Evolutionary conservation across 805 yeast species (phyloP), one percentile per base, ranked within the genome.

Genomic region (Phaffomyces opuntiae): DNA sequence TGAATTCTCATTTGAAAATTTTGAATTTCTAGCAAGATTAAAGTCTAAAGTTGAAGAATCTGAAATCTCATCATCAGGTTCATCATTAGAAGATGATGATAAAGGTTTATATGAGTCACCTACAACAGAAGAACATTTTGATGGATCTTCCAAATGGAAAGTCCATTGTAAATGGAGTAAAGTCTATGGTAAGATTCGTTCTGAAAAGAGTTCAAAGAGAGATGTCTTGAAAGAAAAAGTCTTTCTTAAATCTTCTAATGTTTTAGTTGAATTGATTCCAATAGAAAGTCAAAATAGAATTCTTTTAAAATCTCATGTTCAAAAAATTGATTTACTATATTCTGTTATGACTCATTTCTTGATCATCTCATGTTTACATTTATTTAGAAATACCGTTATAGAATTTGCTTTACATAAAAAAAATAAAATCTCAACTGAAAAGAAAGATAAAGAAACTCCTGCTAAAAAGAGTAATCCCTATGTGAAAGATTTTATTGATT

Each of bases 271-370:
- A 49, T 2, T 67, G 40, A 9, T 44, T 47, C 54, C 55, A 45
- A 19, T 43, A 9, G 56, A 59, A 9, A 43, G 39, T 6, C 53
- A 52, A 1, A 56, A 58, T 1, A 61, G 48, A 36, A 42, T 66
- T 13, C 12, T 48, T 2, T 40, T 68, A 1, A 56, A 57, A 29
- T 47, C 60, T 44, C 53, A 56, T 17, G 49, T 61, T 13, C 54
- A 59, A 11, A 60, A 55, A 16, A 27, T 64, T 9, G 68, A 66
- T 27, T 49, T 61, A 4, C 54, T 69, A 7, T 62, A 67, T 38
- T 70, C 75, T 3, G 53, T 70, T 14, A 68, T 69, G 48, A 64
- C 71, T 4, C 71, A 72, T 40, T 78, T 77, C 54, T 60, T 75
- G 19, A 54, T 71, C 0, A 55, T 74, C 4, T 74, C 81, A 0